phyloP scores from a whole-genome alignment of 768 basidiomycete species.

The Suillus subluteus region DNA sequence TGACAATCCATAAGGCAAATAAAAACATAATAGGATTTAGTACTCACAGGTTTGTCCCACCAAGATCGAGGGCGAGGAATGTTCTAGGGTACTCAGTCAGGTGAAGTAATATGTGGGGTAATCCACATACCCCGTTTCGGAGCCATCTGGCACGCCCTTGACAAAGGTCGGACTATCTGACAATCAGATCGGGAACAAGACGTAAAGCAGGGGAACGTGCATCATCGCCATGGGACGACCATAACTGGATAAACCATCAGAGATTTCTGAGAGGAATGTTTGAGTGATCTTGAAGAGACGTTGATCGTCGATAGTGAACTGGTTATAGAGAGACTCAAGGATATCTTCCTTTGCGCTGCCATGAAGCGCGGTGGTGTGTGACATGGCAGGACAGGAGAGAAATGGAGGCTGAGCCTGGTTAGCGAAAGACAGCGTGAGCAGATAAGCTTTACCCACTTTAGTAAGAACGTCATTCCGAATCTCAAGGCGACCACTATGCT shows the following conservation, averaged over 20 bases:
- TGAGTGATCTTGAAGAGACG: constrained; percentile 70
- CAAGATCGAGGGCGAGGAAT: constrained; percentile 94
- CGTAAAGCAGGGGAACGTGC: constrained; percentile 41
- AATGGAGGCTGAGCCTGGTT: not conserved
- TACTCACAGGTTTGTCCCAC: constrained; percentile 94
- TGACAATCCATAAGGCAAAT: constrained; percentile 33
- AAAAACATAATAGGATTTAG: not conserved
- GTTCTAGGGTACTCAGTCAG: constrained; percentile 54
- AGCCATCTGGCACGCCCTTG: constrained; percentile 92
- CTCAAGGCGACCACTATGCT: not conserved
- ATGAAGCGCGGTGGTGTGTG: constrained; percentile 44
- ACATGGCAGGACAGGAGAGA: constrained; percentile 27
- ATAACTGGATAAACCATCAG: constrained; percentile 71
- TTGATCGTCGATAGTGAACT: constrained; percentile 70
- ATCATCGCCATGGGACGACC: constrained; percentile 93
- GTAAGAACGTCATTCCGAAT: constrained; percentile 1
- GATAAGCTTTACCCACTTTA: constrained; percentile 3
- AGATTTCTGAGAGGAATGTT: constrained; percentile 82
- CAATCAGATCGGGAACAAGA: not conserved
- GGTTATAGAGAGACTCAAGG: constrained; percentile 68
- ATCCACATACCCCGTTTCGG: constrained; percentile 80
- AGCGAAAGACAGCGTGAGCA: not conserved
- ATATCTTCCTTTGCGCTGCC: constrained; percentile 48
- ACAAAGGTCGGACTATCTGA: constrained; percentile 84
- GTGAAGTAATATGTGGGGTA: constrained; percentile 13